Percentiles rank a stretch among this genome's conserved stretches.
phyloP scores from a whole-genome alignment of 1,284 basidiomycete genomes.

The Trichosporon faecale region DNA sequence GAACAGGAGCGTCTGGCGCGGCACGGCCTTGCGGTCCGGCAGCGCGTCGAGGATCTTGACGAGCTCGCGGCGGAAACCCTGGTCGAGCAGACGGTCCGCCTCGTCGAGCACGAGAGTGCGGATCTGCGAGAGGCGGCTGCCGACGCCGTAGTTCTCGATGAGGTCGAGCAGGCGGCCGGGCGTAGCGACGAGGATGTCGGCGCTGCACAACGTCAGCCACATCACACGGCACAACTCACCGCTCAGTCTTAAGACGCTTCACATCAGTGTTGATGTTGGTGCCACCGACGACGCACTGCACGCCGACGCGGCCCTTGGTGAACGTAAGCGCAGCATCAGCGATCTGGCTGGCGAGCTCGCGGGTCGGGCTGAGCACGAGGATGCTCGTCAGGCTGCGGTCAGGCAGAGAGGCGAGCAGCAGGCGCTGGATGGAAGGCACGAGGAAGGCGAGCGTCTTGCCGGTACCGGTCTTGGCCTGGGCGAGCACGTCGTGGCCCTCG shows the following conservation, averaged over 20 bases:
- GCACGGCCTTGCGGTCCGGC: slow-evolving; percentile 35
- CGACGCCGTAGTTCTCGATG: slow-evolving; percentile 50
- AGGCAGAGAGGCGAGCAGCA: slow-evolving; percentile 37
- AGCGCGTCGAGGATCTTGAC: slow-evolving; percentile 45
- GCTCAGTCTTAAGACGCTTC: slow-evolving; percentile 38
- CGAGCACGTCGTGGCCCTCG: slow-evolving; percentile 53
- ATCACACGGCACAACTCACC: slow-evolving; percentile 27
- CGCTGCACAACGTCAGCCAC: slow-evolving; percentile 23
- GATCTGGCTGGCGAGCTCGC: slow-evolving; percentile 56
- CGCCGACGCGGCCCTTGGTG: slow-evolving; percentile 30
- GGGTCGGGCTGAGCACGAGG: slow-evolving; percentile 54
- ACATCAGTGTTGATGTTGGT: slow-evolving; percentile 53
- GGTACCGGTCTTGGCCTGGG: slow-evolving; percentile 58
- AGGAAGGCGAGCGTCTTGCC: slow-evolving; percentile 59
- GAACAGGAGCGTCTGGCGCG: slow-evolving; percentile 55
- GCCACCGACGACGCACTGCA: slow-evolving; percentile 54
- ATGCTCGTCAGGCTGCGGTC: slow-evolving; percentile 34
- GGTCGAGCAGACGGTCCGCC: slow-evolving; percentile 55
- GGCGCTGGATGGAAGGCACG: slow-evolving; percentile 54
- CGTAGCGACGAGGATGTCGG: slow-evolving; percentile 55
- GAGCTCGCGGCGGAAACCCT: slow-evolving; percentile 45
- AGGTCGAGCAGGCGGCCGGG: slow-evolving; percentile 57
- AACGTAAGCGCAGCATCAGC: slow-evolving; percentile 33
- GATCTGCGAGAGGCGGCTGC: slow-evolving; percentile 36
- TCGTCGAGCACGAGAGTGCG: slow-evolving; percentile 55